Conservation (phyloP, 768 basidiomycete genomes). For the Baorangia bicolor region DNA sequence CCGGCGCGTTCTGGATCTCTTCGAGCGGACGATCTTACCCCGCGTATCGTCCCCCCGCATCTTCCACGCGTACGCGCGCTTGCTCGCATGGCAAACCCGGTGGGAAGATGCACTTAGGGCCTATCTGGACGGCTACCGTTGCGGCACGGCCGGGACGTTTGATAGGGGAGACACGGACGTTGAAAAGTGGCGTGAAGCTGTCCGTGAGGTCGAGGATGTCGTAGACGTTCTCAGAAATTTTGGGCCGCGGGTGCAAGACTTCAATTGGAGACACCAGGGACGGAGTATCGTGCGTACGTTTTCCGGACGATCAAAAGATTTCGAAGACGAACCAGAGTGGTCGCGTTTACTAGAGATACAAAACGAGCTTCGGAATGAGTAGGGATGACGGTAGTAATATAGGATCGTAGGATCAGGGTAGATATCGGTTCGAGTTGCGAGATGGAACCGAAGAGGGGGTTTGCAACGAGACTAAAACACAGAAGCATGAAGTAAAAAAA, state of each 20-base stretch:
- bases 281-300: conserved; percentile 87
- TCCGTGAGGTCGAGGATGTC: conserved; percentile 77
- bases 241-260: conserved; percentile 61
- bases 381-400: conserved; percentile 20
- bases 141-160: conserved; percentile 56
- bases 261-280: conserved; percentile 84
- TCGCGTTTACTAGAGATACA: conserved; percentile 59
- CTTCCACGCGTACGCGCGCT: conserved; percentile 80
- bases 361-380: conserved; percentile 23
- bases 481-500: conserved; percentile 9
- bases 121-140: conserved; percentile 83
- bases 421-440: not conserved
- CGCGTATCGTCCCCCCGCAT: conserved; percentile 76
- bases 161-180: conserved; percentile 68
- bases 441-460: not conserved
- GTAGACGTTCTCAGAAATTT: conserved; percentile 82
- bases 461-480: conserved; percentile 12
- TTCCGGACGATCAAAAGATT: conserved; percentile 81
- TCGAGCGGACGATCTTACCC: conserved; percentile 79
- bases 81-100: conserved; percentile 68
- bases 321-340: conserved; percentile 91
- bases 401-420: conserved; percentile 3
- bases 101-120: conserved; percentile 82
- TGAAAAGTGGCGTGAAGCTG: conserved; percentile 70
- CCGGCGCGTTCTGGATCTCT: conserved; percentile 65